Conservation (phyloP, 1,284 basidiomycete species). For the Cutaneotrichosporon dermatis region DNA sequence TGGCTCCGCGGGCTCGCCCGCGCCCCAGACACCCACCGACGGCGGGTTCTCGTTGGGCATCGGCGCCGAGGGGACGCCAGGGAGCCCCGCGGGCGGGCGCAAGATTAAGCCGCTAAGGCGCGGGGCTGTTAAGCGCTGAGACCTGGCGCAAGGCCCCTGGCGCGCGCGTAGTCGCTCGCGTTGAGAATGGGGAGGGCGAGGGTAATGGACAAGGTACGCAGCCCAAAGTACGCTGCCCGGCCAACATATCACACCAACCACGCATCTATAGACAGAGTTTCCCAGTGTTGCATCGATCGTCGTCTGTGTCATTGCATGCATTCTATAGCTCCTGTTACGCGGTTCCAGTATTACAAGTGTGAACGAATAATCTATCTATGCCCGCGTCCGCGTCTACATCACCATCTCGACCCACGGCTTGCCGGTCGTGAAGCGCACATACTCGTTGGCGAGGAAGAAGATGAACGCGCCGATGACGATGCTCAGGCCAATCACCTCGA, state of each 20-base stretch:
- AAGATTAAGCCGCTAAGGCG: constrained; percentile 34
- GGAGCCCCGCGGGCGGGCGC: constrained; percentile 22
- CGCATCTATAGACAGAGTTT: not conserved
- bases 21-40: not conserved
- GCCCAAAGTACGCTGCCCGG: too few species aligned
- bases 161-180: too few species aligned
- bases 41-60: constrained; percentile 15
- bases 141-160: too few species aligned
- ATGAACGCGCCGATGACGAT: not conserved
- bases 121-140: constrained; percentile 16
- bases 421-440: constrained; percentile 1
- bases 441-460: constrained; percentile 13
- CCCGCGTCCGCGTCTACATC: not conserved
- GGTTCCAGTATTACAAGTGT: too few species aligned
- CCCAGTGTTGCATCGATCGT: not conserved
- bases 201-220: too few species aligned
- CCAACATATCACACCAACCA: too few species aligned
- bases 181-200: too few species aligned
- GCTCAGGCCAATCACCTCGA: not conserved
- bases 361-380: too few species aligned
- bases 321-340: not conserved
- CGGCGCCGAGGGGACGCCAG: constrained; percentile 16
- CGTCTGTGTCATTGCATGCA: constrained; percentile 1
- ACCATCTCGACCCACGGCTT: constrained; percentile 1
- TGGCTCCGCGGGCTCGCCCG: constrained; percentile 11